phyloP scores from a whole-genome alignment of 176 grass and related monocot species.

The Juncus inflexus region DNA sequence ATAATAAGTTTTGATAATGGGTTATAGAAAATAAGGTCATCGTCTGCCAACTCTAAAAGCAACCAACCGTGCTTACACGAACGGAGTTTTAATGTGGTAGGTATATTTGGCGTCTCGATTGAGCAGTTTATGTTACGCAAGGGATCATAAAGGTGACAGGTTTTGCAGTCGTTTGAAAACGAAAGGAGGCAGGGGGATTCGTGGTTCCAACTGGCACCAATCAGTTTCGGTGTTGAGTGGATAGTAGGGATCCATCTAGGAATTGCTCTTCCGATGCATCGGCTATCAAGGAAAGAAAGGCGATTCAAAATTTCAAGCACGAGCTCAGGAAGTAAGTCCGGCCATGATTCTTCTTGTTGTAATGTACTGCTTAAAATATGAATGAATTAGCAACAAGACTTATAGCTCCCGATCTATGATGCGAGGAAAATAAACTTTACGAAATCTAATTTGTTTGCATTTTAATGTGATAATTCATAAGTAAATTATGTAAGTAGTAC shows the following conservation, averaged over 20 bases:
- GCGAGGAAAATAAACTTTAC: no score
- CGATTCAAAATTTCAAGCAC: no score
- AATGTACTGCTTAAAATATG: no score
- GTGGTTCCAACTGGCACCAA: background rate
- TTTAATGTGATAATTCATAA: no score
- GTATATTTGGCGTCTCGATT: background rate
- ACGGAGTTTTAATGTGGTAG: background rate
- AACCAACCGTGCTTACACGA: constrained; percentile 10
- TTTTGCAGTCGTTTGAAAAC: constrained; percentile 10
- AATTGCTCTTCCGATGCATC: no score
- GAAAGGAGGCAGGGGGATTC: background rate
- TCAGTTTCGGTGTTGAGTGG: background rate
- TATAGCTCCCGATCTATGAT: no score
- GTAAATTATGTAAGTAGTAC: no score
- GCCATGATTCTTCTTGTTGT: no score
- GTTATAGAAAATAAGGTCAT: constrained; percentile 2
- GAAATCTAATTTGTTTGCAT: no score
- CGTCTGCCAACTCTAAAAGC: background rate
- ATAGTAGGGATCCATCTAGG: background rate
- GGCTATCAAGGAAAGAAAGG: no score
- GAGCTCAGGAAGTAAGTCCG: no score
- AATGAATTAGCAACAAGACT: no score
- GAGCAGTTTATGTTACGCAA: background rate
- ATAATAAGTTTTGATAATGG: constrained; percentile 11
- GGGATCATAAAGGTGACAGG: background rate